Conservation (phyloP, 2,329 filamentous ascomycete genomes). For the Colletotrichum sp. region DNA sequence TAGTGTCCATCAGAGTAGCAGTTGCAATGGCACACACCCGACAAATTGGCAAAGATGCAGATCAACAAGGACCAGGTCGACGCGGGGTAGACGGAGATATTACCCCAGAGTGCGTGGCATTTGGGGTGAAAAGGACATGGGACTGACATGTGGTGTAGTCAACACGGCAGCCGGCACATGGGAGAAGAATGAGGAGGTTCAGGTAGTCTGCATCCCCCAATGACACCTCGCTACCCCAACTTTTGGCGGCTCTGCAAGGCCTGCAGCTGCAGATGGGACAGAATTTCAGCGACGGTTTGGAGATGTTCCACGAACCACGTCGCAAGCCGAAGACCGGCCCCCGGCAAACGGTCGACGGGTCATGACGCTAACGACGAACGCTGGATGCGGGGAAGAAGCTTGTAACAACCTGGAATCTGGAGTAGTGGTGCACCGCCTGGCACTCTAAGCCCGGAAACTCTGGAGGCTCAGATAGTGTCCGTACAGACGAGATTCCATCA, state of each 20-base stretch:
- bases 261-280: constrained; percentile 1
- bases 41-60: background rate
- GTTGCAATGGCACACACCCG: background rate
- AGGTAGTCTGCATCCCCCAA: background rate
- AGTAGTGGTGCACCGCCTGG: background rate
- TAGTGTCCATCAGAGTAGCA: background rate
- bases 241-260: constrained; percentile 16
- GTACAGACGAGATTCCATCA: background rate
- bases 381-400: background rate
- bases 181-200: background rate
- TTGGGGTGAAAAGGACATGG: background rate
- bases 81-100: constrained; percentile 12
- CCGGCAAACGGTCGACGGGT: background rate
- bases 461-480: background rate
- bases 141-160: background rate
- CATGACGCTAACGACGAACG: background rate
- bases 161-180: background rate
- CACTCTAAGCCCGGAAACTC: background rate
- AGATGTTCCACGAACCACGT: constrained; percentile 19
- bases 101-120: background rate
- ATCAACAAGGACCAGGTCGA: background rate
- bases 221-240: background rate
- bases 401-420: background rate
- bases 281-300: background rate
- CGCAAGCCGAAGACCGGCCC: background rate